Evolutionary conservation across 306 rosid species (phyloP).

Genomic region (Ceratonia siliqua): DNA sequence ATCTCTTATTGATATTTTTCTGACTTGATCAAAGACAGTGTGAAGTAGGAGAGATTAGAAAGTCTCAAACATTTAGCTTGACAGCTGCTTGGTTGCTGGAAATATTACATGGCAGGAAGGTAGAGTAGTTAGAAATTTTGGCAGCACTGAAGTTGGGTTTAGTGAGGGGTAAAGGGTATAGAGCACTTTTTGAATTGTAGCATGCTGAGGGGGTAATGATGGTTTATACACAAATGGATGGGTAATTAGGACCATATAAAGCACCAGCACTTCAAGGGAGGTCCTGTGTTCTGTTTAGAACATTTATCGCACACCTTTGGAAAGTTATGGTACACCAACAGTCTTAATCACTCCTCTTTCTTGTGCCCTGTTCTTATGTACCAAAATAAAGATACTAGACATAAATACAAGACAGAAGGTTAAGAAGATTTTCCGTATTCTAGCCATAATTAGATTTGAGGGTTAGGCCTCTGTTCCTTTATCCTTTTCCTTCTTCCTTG

Average conservation of each 20-base stretch:
- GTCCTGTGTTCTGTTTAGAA: not conserved
- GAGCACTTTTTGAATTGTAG: not conserved
- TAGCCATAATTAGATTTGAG: slow-evolving; percentile 11
- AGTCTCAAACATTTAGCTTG: not conserved
- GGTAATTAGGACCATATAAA: not conserved
- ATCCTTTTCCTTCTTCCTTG: not conserved
- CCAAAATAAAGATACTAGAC: slow-evolving; percentile 1
- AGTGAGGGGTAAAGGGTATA: not conserved
- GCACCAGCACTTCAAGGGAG: not conserved
- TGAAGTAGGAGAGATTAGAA: slow-evolving; percentile 27
- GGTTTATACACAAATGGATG: not conserved
- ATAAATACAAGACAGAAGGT: not conserved
- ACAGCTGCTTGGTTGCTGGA: not conserved
- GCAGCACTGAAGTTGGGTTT: not conserved
- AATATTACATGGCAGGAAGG: not conserved
- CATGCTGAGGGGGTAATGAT: not conserved
- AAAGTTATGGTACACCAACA: not conserved
- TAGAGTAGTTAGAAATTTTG: not conserved
- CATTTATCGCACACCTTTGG: not conserved
- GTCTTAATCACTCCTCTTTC: not conserved
- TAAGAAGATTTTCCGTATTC: not conserved
- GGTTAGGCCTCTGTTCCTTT: slow-evolving; percentile 12
- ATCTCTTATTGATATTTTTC: not conserved
- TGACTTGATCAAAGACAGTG: not conserved
- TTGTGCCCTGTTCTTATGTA: not conserved